phyloP scores from a whole-genome alignment of 441 rosid species.

The Euphorbia neoarborescens region DNA sequence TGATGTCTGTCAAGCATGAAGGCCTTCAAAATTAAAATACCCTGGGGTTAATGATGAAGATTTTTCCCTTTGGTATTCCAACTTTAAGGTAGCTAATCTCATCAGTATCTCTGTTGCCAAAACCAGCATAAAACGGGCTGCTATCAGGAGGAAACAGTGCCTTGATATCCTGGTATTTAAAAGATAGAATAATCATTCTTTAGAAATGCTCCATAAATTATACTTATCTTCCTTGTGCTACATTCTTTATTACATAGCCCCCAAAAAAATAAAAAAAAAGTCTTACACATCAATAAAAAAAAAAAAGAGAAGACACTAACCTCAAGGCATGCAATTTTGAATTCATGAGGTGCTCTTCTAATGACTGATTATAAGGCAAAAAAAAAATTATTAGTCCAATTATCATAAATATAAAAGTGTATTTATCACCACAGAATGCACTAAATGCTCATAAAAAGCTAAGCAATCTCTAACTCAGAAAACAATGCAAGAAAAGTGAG shows the following conservation, averaged over 20 bases:
- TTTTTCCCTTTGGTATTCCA: slow-evolving; percentile 92
- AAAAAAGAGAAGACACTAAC: slow-evolving; percentile 36
- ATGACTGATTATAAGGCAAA: slow-evolving; percentile 18
- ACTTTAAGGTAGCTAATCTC: slow-evolving; percentile 93
- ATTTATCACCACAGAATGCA: background rate
- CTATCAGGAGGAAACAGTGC: slow-evolving; percentile 74
- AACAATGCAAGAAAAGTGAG: slow-evolving; percentile 18
- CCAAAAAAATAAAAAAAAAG: background rate
- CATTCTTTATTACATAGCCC: background rate
- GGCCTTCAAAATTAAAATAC: slow-evolving; percentile 31
- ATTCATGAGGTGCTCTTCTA: slow-evolving; percentile 97
- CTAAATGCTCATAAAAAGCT: background rate
- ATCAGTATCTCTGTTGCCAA: slow-evolving; percentile 97
- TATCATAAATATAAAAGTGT: background rate
- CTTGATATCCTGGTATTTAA: slow-evolving; percentile 55
- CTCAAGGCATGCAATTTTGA: slow-evolving; percentile 97
- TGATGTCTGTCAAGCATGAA: slow-evolving; percentile 12
- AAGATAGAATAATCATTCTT: slow-evolving; percentile 5
- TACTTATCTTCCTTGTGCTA: background rate
- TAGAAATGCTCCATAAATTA: slow-evolving; percentile 1
- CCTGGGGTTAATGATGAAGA: slow-evolving; percentile 93
- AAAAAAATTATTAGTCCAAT: slow-evolving; percentile 16
- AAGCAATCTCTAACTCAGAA: background rate
- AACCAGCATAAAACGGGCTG: slow-evolving; percentile 97
- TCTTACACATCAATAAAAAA: slow-evolving; percentile 2